Evolutionary conservation across 2,329 filamentous ascomycete genomes (phyloP), one percentile per base, ranked within the genome.

Genomic region (Fusarium decemcellulare): DNA sequence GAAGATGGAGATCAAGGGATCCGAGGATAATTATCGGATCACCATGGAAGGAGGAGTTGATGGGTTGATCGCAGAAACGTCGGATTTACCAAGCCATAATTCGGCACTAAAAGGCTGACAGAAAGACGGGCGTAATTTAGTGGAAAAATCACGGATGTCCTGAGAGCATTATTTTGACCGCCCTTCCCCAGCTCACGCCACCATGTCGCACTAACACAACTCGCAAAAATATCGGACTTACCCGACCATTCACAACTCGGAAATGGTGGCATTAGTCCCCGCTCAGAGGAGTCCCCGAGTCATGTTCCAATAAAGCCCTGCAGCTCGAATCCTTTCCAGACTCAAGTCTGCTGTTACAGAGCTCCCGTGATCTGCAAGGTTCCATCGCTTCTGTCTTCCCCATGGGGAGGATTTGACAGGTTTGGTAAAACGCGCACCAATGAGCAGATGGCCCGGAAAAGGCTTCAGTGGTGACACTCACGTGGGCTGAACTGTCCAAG

Each of bases 171-270:
- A 34, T 34, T 34, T 34, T 34, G 9, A 34, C 32, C 32, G 32
- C 32, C 7, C 9, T 12, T 12, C 32, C 12, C 32, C 32, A 34
- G 9, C 9, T 34, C 3, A 12, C 6, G 32, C 23, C 23, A 23
- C 23, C 23, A 23, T 23, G 23, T 23, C 23, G 23, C 23, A 23
- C 23, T 23, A 23, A 23, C 23, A 23, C 12, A 12, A 34, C 32
- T 53, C 72, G 72, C 72, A 63, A 63, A 73, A 74, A 72, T 59
- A 0, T 74, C 72, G 72, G 72, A 73, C 46, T 56, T 71, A 61
- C 52, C 27, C 27, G 12, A 34, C 32, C 32, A 34, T 9, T 34
- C 12, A 12, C 8, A 34, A 12, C 32, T 12, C 12, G 32, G 32
- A 36, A 18, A 36, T n/a, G 14, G 34, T 39, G 48, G 34, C 32